Base-by-base conservation (phyloP, 208 protist species). In the Tritrichomonas musculus region DNA sequence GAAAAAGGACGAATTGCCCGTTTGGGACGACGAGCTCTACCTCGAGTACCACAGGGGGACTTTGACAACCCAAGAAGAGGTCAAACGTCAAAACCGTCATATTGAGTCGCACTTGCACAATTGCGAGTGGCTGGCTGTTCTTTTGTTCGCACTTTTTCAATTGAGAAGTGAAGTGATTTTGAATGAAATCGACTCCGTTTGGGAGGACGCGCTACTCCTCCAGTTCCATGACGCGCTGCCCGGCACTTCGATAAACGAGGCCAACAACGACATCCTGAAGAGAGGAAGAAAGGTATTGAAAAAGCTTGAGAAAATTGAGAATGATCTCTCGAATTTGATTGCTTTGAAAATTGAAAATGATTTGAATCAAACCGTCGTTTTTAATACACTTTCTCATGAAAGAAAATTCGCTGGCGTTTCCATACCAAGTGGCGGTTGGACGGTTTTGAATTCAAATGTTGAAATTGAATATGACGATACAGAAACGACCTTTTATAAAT, bases 41-140 rank as follows among this genome's bases (percentile, higher is more conserved):
- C 41, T 94, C 39, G 93, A 94, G 41, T 84, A 72, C 14, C 93
- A 94, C n/a, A 33, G 93, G 57, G 93, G 93, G 44, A 94, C 93
- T 25, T 13, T 33, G 8, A 94, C 93, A 84, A 73, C 93, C 33
- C 93, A 94, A 17, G 93, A 65, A 41, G 50, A 36, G 44, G 36
- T 94, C 30, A 94, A 94, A 41, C 33, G 36, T 57, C 60, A 44
- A 36, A 94, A 94, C 36, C 84, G 77, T 8, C 1, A 13, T 11
- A 3, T 57, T 14, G 92, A 93, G 47, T 4, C 27, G 0, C 30
- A 25, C 36, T 39, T 93, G 33, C 92, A 93, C 14, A 57, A 93
- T 39, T 64, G 44, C 27, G 92, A 93, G 25, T 93, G 49, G 50
- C 25, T 92, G 50, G n/a, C n/a, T n/a, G n/a, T n/a, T n/a, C n/a